Conservation (phyloP, 83 land plant species). For the Thuja plicata region DNA sequence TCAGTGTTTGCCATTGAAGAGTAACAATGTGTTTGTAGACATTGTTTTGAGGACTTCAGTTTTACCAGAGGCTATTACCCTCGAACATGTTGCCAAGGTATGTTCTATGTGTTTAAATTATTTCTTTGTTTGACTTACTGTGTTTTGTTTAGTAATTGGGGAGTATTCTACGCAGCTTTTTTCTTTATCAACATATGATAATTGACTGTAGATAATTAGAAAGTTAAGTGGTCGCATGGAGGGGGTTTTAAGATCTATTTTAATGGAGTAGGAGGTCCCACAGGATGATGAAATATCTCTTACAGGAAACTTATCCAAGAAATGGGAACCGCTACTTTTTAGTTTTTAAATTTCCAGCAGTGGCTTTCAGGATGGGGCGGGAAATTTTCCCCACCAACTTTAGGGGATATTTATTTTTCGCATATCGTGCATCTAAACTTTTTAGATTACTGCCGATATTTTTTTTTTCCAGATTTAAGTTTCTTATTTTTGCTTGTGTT, state of each 20-base stretch:
- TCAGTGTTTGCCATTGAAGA: slow-evolving; percentile 83
- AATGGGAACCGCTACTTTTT: too few species aligned
- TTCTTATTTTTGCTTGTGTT: background rate
- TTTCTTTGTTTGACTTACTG: background rate
- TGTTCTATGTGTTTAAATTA: background rate
- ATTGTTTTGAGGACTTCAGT: slow-evolving; percentile 78
- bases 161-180: background rate
- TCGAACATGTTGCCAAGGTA: slow-evolving; percentile 98
- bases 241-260: too few species aligned
- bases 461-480: background rate
- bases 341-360: too few species aligned
- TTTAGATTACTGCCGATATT: too few species aligned
- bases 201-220: background rate
- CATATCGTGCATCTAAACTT: too few species aligned
- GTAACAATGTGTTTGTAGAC: slow-evolving; percentile 81
- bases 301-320: too few species aligned
- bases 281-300: too few species aligned
- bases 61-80: slow-evolving; percentile 78
- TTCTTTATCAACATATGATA: background rate
- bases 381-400: too few species aligned
- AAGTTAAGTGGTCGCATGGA: background rate
- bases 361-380: too few species aligned
- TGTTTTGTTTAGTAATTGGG: background rate
- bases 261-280: too few species aligned
- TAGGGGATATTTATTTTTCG: too few species aligned